A percentile compares a stretch with the other conserved stretches of the same genome.
phyloP scores from a whole-genome alignment of 768 basidiomycete genomes.

The Trametes cingulata region DNA sequence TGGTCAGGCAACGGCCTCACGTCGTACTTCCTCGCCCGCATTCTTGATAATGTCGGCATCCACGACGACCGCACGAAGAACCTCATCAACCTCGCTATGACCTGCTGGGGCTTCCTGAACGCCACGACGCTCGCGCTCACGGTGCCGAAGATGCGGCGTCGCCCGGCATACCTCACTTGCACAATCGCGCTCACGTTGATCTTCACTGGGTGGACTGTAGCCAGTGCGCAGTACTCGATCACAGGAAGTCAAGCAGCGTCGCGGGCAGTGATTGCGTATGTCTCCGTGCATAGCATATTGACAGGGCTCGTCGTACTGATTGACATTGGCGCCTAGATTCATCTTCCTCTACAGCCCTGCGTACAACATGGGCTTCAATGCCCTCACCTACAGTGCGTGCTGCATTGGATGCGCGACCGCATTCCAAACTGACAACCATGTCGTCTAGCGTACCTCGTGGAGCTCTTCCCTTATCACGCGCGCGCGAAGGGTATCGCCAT shows the following conservation, averaged over 20 bases:
- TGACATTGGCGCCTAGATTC: constrained; percentile 33
- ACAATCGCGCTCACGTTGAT: constrained; percentile 47
- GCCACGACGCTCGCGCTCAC: constrained; percentile 52
- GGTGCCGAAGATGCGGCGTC: constrained; percentile 47
- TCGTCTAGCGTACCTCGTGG: constrained; percentile 58
- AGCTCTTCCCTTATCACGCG: constrained; percentile 64
- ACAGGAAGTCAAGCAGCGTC: constrained; percentile 46
- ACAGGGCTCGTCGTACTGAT: too few relatives aligned
- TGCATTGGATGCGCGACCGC: not conserved
- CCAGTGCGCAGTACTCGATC: constrained; percentile 48
- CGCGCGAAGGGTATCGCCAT: constrained; percentile 62
- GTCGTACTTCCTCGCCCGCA: constrained; percentile 57
- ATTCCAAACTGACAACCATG: not conserved
- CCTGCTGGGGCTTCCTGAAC: constrained; percentile 58
- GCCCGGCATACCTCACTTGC: constrained; percentile 51
- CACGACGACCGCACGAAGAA: constrained; percentile 52
- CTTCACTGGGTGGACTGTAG: constrained; percentile 57
- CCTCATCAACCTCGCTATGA: constrained; percentile 55
- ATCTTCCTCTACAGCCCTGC: constrained; percentile 58
- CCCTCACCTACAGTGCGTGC: constrained; percentile 53
- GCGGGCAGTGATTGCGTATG: constrained; percentile 51
- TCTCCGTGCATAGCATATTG: not conserved
- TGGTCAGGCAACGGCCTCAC: constrained; percentile 67
- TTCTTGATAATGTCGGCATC: constrained; percentile 55
- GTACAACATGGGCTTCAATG: constrained; percentile 59